Conservation (phyloP, 2,329 filamentous ascomycete species). For the Fusarium citri region DNA sequence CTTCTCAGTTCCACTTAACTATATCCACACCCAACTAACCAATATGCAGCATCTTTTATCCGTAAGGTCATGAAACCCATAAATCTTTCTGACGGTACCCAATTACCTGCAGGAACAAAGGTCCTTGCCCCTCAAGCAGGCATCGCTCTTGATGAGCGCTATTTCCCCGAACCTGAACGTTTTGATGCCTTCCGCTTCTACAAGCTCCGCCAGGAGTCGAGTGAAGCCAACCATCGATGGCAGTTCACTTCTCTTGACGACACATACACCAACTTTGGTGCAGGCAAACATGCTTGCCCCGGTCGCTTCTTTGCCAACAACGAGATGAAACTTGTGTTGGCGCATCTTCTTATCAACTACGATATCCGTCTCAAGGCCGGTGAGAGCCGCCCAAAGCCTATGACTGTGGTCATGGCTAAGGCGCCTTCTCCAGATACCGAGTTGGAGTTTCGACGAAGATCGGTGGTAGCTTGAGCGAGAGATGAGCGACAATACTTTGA, state of each 20-base stretch:
- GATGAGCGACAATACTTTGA: slow-evolving; percentile 9
- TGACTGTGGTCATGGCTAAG: slow-evolving; percentile 56
- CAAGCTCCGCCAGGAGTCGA: slow-evolving; percentile 54
- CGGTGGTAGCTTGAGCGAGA: slow-evolving; percentile 31
- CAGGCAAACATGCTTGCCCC: slow-evolving; percentile 61
- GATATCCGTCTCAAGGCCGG: slow-evolving; percentile 56
- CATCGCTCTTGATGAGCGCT: slow-evolving; percentile 55
- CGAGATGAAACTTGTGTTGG: slow-evolving; percentile 59
- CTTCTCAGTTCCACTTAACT: neutral
- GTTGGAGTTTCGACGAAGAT: slow-evolving; percentile 55
- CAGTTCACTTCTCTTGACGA: slow-evolving; percentile 59
- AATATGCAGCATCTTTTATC: slow-evolving; percentile 55
- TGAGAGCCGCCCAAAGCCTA: slow-evolving; percentile 53
- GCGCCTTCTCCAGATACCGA: slow-evolving; percentile 55
- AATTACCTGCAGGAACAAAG: slow-evolving; percentile 57
- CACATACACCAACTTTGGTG: slow-evolving; percentile 60
- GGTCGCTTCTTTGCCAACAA: slow-evolving; percentile 62
- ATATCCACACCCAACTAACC: slow-evolving; percentile 30
- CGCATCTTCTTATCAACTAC: slow-evolving; percentile 57
- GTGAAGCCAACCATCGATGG: slow-evolving; percentile 54
- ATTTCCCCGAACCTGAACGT: slow-evolving; percentile 55
- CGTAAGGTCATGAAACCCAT: slow-evolving; percentile 60
- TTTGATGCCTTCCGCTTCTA: slow-evolving; percentile 65
- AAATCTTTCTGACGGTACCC: slow-evolving; percentile 58
- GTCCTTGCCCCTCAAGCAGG: slow-evolving; percentile 56